Evolutionary conservation across 306 rosid species (phyloP), one percentile per base, ranked within the genome.

Genomic region (Begonia masoniana): DNA sequence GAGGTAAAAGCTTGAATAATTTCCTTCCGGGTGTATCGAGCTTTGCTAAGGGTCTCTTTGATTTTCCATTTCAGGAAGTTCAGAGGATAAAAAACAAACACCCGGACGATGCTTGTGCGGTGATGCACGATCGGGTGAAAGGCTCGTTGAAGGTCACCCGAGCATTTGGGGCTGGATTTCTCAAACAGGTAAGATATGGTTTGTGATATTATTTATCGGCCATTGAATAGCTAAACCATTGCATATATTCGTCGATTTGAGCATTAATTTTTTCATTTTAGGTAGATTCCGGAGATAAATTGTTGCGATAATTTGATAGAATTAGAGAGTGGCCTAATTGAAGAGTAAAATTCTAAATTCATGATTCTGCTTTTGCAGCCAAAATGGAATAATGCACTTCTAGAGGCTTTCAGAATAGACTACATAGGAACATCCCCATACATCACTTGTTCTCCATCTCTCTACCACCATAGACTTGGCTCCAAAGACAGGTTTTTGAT

Each of bases 161-260:
- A 16, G 96, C 99, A 12, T 92, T 87, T 36, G 99, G 99, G 54
- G 96, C 99, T 4, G 99, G 96, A 54, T 92, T 83, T 68, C 96
- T 92, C 70, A 92, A 92, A 76, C 95, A 87, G 96, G 99, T 92
- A 63, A 17, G 8, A 31, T 31, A 21, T 6, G 9, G 39, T 5
- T 31, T 31, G 9, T 31, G 24, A 21, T 21, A 21, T 21, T 21
- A 21, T 21, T 21, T 21, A 21, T 1, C 4, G 2, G 24, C 24
- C 24, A 21, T 21, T 21, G 24, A 17, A 17, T 17, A 17, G 19
- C 35, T 26, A 3, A 26, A 26, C 8, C 39, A 31, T 7, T 31
- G 9, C 39, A 31, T 31, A 21, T 21, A 4, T 3, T 31, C 39
- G 2, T 31, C 5, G 39, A 31, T 31, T 31, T 5, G 39, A 31